A percentile compares a stretch with the other conserved stretches of the same genome.
Evolutionary conservation across 768 basidiomycete species (phyloP).

Genomic region (Chlorophyllum brunneum): DNA sequence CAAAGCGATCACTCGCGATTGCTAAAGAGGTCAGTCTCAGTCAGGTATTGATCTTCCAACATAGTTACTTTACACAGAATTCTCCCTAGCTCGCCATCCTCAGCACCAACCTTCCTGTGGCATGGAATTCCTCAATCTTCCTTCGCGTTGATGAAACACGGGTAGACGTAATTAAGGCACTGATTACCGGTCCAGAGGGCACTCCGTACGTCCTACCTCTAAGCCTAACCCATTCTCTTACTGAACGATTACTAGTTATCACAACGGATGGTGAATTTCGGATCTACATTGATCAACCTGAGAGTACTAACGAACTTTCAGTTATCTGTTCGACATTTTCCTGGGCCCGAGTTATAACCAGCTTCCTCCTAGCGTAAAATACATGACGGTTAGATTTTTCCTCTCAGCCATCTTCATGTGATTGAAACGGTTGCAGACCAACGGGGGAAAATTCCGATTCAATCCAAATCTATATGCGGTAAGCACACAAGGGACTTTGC

Average conservation of each 20-base stretch:
- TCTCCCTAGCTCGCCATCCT: constrained; percentile 78
- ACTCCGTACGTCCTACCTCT: constrained; percentile 67
- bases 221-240: neutral
- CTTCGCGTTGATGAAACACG: constrained; percentile 89
- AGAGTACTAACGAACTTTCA: constrained; percentile 5
- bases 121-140: constrained; percentile 94
- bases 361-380: constrained; percentile 68
- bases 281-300: constrained; percentile 25
- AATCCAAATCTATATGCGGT: constrained; percentile 95
- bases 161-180: constrained; percentile 89
- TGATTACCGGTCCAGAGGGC: constrained; percentile 89
- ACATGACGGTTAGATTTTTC: constrained; percentile 49
- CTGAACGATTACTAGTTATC: constrained; percentile 46
- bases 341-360: constrained; percentile 87
- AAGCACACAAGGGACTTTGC: constrained; percentile 20
- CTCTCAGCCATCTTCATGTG: neutral
- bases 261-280: constrained; percentile 84
- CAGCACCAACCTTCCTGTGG: constrained; percentile 90
- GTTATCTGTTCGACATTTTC: constrained; percentile 84
- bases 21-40: constrained; percentile 74
- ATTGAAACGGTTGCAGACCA: constrained; percentile 49
- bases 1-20: constrained; percentile 89
- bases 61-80: constrained; percentile 10
- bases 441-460: constrained; percentile 85
- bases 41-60: neutral